These are phyloP conservation scores for Myxozyma udenii DNA, from an alignment of 805 yeast species.

Conservation along the genomic window DNA sequence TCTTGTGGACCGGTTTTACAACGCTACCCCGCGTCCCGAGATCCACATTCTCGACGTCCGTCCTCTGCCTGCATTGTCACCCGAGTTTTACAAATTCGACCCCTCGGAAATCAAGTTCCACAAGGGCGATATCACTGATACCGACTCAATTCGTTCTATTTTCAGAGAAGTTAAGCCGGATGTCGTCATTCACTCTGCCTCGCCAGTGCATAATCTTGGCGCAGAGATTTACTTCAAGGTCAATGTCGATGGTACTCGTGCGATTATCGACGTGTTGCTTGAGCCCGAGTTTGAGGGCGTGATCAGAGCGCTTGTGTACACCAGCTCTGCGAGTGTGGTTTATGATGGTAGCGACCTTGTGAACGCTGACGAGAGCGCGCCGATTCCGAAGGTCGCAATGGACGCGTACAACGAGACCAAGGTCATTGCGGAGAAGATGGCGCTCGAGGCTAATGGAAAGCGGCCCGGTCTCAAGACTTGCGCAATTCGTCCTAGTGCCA, in stretches of 20 bases:
- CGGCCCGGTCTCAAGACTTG: conserved; percentile 59
- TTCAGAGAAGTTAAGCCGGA: conserved; percentile 57
- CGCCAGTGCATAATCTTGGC: conserved; percentile 90
- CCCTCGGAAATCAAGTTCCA: conserved; percentile 53
- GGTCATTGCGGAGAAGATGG: conserved; percentile 68
- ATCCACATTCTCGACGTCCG: conserved; percentile 90
- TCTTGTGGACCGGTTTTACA: conserved; percentile 77
- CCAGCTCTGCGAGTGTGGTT: conserved; percentile 96
- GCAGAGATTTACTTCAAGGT: conserved; percentile 82
- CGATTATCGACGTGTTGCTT: conserved; percentile 50
- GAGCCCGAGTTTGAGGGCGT: conserved; percentile 16
- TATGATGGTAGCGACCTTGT: conserved; percentile 90
- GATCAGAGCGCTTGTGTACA: conserved; percentile 75
- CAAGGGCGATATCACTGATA: conserved; percentile 74
- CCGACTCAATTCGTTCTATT: conserved; percentile 61
- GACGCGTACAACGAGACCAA: conserved; percentile 96
- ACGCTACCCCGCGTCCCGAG: conserved; percentile 59
- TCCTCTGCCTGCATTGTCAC: conserved; percentile 67
- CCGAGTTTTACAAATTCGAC: conserved; percentile 68
- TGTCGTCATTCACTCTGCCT: conserved; percentile 91
- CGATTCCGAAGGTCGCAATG: conserved; percentile 88
- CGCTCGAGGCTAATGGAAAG: conserved; percentile 65
- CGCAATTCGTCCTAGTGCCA: conserved; percentile 94
- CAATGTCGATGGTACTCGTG: conserved; percentile 83
- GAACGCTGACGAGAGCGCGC: conserved; percentile 93